Base-by-base conservation (phyloP, 768 basidiomycete genomes). In the Leccinum uliginosum region DNA sequence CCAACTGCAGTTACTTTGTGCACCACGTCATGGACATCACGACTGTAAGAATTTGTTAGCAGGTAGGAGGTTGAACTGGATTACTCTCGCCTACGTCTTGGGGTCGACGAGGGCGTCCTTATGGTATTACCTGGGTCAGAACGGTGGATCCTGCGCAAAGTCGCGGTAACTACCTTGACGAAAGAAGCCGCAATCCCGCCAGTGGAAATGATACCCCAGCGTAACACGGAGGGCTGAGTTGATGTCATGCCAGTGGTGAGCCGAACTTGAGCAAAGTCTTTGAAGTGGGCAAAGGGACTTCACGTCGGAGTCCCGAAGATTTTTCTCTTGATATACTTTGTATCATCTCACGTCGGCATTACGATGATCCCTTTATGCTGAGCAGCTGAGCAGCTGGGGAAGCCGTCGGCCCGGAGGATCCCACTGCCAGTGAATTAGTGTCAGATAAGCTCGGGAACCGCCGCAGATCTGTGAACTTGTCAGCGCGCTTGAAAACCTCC, bases 131-230 rank as follows among this genome's bases (percentile, higher is more conserved):
- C 23, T 21, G 26, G 47, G 35, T 57, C 15, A 61, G 21, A 54
- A 58, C 12, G 21, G 51, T 4, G 27, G 6, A 26, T 14, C 11
- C 19, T 2, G 14, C 0, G 9, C 44, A 32, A 19, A 44, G 30
- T 30, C 4, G n/a, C 3, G n/a, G 27, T 19, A 44, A 35, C 73
- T 57, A 88, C 91, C 76, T 81, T 83, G 11, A 84, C 80, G 67
- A 93, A 94, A 11, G 68, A 70, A 29, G 74, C 74, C 9, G 91
- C 84, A 56, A 93, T 94, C 19, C 69, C 66, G 29, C 90, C 91
- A 2, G 91, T 92, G 12, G 91, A 89, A 59, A 96, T 87, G 61
- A 94, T 89, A 17, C 93, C 92, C 93, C 92, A 93, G 54, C 83
- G 83, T 53, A 92, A 70, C 17, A 74, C 74, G 48, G 77, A 72